Evolutionary conservation across 768 basidiomycete genomes (phyloP).

Genomic region (Phaeotremella fagi): DNA sequence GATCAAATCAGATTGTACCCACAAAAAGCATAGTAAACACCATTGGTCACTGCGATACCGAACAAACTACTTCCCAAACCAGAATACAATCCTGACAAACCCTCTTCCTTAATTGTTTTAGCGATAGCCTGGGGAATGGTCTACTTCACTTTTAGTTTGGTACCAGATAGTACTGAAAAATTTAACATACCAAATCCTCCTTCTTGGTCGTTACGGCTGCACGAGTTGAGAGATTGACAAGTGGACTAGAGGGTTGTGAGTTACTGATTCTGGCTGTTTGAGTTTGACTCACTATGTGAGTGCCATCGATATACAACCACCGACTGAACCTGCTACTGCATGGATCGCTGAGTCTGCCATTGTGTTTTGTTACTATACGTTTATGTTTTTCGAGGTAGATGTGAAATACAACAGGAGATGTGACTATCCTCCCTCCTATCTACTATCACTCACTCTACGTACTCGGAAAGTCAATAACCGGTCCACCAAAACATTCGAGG

Average conservation of each 20-base stretch:
- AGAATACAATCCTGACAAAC: constrained; percentile 75
- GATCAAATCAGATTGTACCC: constrained; percentile 6
- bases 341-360: constrained; percentile 72
- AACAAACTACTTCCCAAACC: constrained; percentile 79
- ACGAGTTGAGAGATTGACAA: constrained; percentile 86
- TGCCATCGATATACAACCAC: constrained; percentile 82
- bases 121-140: constrained; percentile 62
- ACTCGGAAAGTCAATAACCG: too few species aligned
- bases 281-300: constrained; percentile 42
- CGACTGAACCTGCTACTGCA: constrained; percentile 79
- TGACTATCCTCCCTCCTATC: too few species aligned
- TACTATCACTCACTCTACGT: too few species aligned
- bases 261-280: not conserved
- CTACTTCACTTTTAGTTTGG: constrained; percentile 51
- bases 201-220: constrained; percentile 84
- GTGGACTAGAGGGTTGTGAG: constrained; percentile 57
- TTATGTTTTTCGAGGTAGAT: too few species aligned
- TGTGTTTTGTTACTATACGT: not conserved
- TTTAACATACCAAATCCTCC: constrained; percentile 61
- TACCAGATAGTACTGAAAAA: not conserved
- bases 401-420: too few species aligned
- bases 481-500: too few species aligned
- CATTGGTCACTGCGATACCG: constrained; percentile 87
- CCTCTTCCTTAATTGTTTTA: constrained; percentile 78
- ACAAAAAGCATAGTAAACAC: constrained; percentile 69